Conservation (phyloP, 345 rosid species). For the Hevea brasiliensis region DNA sequence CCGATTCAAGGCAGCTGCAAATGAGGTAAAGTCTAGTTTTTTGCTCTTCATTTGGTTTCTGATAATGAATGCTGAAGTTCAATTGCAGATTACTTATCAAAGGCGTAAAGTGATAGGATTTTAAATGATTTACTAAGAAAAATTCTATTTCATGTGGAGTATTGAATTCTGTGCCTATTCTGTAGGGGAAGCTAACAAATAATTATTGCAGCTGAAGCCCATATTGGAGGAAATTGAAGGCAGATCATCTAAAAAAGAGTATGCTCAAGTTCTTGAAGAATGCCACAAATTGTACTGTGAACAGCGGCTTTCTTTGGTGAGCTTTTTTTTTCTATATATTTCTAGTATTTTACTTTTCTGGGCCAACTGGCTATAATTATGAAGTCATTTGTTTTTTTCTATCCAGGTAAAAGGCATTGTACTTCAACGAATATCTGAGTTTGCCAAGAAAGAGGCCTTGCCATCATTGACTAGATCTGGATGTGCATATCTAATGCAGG, state of each 20-base stretch:
- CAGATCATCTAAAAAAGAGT: constrained; percentile 89
- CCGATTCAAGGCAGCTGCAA: constrained; percentile 97
- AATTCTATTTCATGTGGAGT: constrained; percentile 1
- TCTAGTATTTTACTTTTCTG: not conserved
- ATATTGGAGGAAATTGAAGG: constrained; percentile 86
- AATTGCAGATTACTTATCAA: not conserved
- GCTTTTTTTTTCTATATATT: constrained; percentile 22
- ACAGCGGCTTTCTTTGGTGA: constrained; percentile 85
- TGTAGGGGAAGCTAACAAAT: constrained; percentile 21
- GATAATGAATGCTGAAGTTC: not conserved
- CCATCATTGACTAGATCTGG: constrained; percentile 96
- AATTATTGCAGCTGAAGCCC: constrained; percentile 76
- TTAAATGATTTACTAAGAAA: not conserved
- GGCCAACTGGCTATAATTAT: constrained; percentile 10
- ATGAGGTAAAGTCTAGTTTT: constrained; percentile 54
- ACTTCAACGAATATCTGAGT: constrained; percentile 82
- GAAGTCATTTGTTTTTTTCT: constrained; percentile 12
- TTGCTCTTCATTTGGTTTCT: not conserved
- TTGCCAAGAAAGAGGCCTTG: constrained; percentile 84
- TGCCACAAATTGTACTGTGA: constrained; percentile 96
- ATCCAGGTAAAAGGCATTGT: constrained; percentile 82
- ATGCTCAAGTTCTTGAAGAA: constrained; percentile 75
- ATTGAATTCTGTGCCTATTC: not conserved
- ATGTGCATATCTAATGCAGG: constrained; percentile 96
- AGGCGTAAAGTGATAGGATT: not conserved